Base-by-base conservation (phyloP, 2,329 filamentous ascomycete genomes). In the Fusarium lyarnte region DNA sequence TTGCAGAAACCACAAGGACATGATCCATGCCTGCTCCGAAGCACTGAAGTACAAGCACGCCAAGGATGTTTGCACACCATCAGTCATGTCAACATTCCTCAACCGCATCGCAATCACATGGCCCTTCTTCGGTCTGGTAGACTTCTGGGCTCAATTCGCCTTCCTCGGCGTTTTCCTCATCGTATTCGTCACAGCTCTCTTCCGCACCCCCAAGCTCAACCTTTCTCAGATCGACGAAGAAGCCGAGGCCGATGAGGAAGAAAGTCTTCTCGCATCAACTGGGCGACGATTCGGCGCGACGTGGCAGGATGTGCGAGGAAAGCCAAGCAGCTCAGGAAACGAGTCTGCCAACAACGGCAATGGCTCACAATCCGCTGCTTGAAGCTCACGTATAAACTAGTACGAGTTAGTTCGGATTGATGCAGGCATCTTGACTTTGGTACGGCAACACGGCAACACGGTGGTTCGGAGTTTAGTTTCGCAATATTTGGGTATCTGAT, bases 121-220 rank as follows among this genome's bases (percentile, higher is more conserved):
- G 87, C 95, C 96, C 10, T 94, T 98, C 79, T 97, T 99, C 78
- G 96, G 96, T 16, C 90, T 92, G 16, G 85, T 98, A n/a, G 89
- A 94, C 74, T 99, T 98, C 82, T 99, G 95, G 94, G 93, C 94
- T 0, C 96, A 99, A 78, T 98, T 98, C 79, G 93, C 88, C 17
- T 98, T 99, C 84, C 83, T 99, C 46, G 92, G 83, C 38, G 87
- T 98, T 25, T 98, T 97, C 81, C 81, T 97, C 14, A 83, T 97
- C 60, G 91, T 97, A 17, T 93, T 97, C 75, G 66, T 94, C 27
- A 92, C 93, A 2, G 90, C 93, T 6, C 83, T 98, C 1, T 92
- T 98, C 86, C 90, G 92, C 45, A 91, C 94, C 3, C 95, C 95
- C 0, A 91, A 88, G 78, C 82, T 97, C 39, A 90, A 95, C 76